Evolutionary conservation across 148 eudicot genomes (phyloP).

Genomic region (Amaranthus hypochondriacus): DNA sequence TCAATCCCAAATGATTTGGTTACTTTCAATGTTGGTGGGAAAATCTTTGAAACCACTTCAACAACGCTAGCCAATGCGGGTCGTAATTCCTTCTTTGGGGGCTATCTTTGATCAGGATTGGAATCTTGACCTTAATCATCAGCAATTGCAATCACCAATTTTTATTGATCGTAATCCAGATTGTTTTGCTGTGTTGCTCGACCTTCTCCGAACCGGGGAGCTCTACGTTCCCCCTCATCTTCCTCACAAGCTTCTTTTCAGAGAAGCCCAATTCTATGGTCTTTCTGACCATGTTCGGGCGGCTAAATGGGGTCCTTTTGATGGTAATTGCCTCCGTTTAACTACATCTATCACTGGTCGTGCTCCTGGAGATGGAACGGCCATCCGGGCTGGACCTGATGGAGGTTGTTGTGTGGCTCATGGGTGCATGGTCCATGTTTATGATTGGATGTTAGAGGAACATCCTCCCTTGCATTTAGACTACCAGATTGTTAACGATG

Average conservation of each 20-base stretch:
- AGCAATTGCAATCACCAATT: conserved; percentile 1
- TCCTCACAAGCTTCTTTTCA: conserved; percentile 54
- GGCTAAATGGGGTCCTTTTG: conserved; percentile 73
- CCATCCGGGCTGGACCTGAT: conserved; percentile 77
- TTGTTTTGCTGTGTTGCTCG: conserved; percentile 66
- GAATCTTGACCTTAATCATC: conserved; percentile 31
- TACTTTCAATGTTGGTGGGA: conserved; percentile 78
- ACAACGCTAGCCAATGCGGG: conserved; percentile 88
- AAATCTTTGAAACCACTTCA: conserved; percentile 63
- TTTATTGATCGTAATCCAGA: conserved; percentile 85
- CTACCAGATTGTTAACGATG: conserved; percentile 80
- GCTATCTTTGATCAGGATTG: conserved; percentile 72
- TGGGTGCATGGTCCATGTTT: conserved; percentile 81
- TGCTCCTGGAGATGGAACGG: conserved; percentile 82
- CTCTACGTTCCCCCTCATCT: conserved; percentile 50
- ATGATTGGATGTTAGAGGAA: conserved; percentile 78
- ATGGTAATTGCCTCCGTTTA: conserved; percentile 54
- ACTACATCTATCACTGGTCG: conserved; percentile 46
- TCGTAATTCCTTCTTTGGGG: conserved; percentile 70
- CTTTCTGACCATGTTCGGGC: conserved; percentile 59
- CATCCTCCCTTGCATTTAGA: conserved; percentile 64
- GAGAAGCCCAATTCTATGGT: conserved; percentile 82
- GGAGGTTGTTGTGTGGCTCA: conserved; percentile 89
- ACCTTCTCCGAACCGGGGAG: conserved; percentile 74
- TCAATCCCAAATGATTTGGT: conserved; percentile 36